These are phyloP conservation scores for Paramecium octaurelia DNA, from an alignment of 73 alveolate species.

Conservation along the genomic window DNA sequence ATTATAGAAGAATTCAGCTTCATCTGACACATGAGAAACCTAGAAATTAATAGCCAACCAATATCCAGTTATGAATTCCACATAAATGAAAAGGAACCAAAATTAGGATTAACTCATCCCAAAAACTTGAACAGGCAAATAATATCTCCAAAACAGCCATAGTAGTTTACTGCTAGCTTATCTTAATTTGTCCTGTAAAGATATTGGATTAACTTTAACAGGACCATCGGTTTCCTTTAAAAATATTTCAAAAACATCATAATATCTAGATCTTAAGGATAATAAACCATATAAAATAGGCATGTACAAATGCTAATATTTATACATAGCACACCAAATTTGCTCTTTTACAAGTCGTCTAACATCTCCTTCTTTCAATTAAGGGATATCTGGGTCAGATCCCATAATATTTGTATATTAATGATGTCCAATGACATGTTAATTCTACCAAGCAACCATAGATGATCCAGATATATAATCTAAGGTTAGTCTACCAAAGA, in stretches of 20 bases:
- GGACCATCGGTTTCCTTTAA: conserved; percentile 45
- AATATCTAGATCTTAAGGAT: conserved; percentile 20
- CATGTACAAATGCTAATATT: conserved; percentile 13
- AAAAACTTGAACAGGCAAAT: neutral
- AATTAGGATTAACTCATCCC: neutral
- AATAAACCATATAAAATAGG: conserved; percentile 26
- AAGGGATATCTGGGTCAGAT: conserved; percentile 42
- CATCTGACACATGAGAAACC: conserved; percentile 49
- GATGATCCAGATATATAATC: conserved; percentile 49
- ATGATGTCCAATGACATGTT: conserved; percentile 44
- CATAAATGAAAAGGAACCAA: neutral
- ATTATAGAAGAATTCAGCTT: conserved; percentile 39
- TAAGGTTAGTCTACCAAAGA: conserved; percentile 36
- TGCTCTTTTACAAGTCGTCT: neutral
- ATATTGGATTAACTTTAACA: conserved; percentile 24
- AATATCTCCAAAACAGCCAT: conserved; percentile 47
- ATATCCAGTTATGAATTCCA: conserved; percentile 29
- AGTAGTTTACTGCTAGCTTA: conserved; percentile 32
- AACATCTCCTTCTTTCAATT: conserved; percentile 36
- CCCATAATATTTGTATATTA: conserved; percentile 39
- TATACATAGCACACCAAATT: conserved; percentile 5
- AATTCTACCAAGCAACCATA: conserved; percentile 28
- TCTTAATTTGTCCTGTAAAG: conserved; percentile 25
- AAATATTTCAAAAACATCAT: conserved; percentile 35
- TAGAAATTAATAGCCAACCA: conserved; percentile 43